Evolutionary conservation across 768 basidiomycete genomes (phyloP).

Genomic region (Lyophyllum semitale): DNA sequence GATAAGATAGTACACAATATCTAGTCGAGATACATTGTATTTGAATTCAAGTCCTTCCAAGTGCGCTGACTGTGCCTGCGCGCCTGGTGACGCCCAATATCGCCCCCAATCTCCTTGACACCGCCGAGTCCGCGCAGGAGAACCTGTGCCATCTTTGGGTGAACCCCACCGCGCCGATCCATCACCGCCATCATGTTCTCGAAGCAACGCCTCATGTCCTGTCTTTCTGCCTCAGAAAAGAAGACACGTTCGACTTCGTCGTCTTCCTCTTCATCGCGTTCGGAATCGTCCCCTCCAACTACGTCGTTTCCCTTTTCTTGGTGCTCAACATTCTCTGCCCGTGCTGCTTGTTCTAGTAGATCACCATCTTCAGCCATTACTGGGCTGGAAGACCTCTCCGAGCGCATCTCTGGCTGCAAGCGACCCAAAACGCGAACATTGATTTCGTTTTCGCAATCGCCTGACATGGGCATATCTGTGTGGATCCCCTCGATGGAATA

Average conservation of each 20-base stretch:
- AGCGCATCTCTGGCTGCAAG: background rate
- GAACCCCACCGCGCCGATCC: background rate
- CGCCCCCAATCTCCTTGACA: background rate
- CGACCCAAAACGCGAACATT: background rate
- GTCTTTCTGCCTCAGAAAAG: background rate
- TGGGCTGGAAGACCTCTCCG: background rate
- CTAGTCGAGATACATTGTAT: background rate
- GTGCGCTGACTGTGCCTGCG: background rate
- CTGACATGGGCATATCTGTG: background rate
- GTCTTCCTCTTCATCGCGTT: too few relatives aligned
- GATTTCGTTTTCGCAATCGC: background rate
- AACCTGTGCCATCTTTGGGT: background rate
- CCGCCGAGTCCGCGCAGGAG: background rate
- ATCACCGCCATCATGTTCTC: background rate
- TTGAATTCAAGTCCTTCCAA: too few relatives aligned
- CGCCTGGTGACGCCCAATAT: background rate
- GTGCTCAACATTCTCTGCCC: background rate
- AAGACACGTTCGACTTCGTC: background rate
- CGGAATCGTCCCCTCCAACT: too few relatives aligned
- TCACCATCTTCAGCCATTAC: background rate
- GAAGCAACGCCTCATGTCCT: background rate
- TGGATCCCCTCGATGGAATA: slow-evolving; percentile 9
- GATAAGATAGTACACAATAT: background rate
- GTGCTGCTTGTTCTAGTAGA: background rate
- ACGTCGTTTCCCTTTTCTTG: background rate